These are phyloP conservation scores for Auricularia heimuer DNA, from an alignment of 768 basidiomycete genomes.

Conservation along the genomic window DNA sequence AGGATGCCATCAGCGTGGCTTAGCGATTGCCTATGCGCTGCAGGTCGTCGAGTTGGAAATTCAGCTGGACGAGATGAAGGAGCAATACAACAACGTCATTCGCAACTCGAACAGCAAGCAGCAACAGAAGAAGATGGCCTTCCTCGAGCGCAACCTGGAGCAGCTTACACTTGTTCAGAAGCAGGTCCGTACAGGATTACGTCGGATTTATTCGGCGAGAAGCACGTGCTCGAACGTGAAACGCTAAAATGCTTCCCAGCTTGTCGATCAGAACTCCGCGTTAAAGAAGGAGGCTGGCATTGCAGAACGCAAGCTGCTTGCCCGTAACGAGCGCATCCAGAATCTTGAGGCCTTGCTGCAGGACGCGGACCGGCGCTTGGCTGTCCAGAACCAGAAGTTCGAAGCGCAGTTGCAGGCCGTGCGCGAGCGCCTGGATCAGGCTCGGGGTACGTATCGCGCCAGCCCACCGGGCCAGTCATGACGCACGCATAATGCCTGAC, in stretches of 20 bases:
- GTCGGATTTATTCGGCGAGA: background rate
- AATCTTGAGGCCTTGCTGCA: slow-evolving; percentile 88
- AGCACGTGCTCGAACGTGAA: slow-evolving; percentile 3
- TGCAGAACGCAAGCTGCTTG: slow-evolving; percentile 91
- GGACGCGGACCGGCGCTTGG: slow-evolving; percentile 86
- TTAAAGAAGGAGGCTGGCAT: slow-evolving; percentile 97
- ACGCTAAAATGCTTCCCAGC: slow-evolving; percentile 35
- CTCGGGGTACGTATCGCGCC: slow-evolving; percentile 54
- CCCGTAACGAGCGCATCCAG: slow-evolving; percentile 95
- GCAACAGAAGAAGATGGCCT: slow-evolving; percentile 99
- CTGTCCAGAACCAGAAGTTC: slow-evolving; percentile 92
- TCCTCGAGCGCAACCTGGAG: slow-evolving; percentile 93
- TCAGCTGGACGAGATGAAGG: slow-evolving; percentile 94
- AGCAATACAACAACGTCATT: slow-evolving; percentile 98
- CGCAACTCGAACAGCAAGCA: slow-evolving; percentile 97
- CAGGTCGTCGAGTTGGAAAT: slow-evolving; percentile 99
- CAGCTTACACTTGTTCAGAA: slow-evolving; percentile 94
- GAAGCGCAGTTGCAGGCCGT: slow-evolving; percentile 88
- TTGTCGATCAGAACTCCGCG: slow-evolving; percentile 95
- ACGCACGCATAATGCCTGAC: slow-evolving; percentile 3
- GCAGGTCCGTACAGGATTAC: slow-evolving; percentile 46
- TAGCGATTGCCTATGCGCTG: slow-evolving; percentile 11
- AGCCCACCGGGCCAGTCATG: slow-evolving; percentile 1
- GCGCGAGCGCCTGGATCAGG: slow-evolving; percentile 85
- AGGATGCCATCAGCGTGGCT: background rate